phyloP scores from a whole-genome alignment of 129 eudicot genomes.

The Apium graveolens region DNA sequence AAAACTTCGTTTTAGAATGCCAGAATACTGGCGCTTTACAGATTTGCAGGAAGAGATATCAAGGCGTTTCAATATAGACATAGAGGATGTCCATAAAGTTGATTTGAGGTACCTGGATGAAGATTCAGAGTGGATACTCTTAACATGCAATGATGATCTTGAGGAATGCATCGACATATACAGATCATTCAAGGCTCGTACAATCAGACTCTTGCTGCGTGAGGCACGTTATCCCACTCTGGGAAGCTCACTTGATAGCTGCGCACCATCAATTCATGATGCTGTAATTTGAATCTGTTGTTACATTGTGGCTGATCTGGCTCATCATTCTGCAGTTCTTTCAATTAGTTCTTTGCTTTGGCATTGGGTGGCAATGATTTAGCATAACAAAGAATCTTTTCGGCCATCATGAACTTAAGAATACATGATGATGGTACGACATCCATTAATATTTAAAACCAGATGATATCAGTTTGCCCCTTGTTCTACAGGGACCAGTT shows the following conservation, averaged over 20 bases:
- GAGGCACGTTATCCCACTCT: constrained; percentile 26
- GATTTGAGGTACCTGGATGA: constrained; percentile 55
- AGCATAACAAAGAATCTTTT: neutral
- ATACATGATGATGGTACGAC: neutral
- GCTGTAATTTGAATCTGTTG: neutral
- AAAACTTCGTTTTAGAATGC: constrained; percentile 36
- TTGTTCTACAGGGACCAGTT: neutral
- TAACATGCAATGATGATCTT: constrained; percentile 64
- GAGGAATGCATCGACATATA: constrained; percentile 59
- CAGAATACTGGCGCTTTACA: constrained; percentile 28
- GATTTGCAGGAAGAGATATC: constrained; percentile 38
- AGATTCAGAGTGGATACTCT: constrained; percentile 60
- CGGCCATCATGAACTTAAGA: neutral
- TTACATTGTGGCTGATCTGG: neutral
- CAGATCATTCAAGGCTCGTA: constrained; percentile 31
- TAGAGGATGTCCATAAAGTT: constrained; percentile 30
- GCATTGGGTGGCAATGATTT: neutral
- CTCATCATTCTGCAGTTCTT: neutral
- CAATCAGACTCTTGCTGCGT: constrained; percentile 36
- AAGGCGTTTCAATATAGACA: constrained; percentile 30
- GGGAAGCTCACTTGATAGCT: constrained; percentile 33
- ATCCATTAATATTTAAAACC: neutral
- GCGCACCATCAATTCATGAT: constrained; percentile 28
- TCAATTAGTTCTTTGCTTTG: neutral
- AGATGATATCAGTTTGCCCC: neutral